A percentile compares a stretch with the other conserved stretches of the same genome.
Evolutionary conservation across 2,329 filamentous ascomycete species (phyloP).

Genomic region (Ophiocordyceps camponoti-leonardi): DNA sequence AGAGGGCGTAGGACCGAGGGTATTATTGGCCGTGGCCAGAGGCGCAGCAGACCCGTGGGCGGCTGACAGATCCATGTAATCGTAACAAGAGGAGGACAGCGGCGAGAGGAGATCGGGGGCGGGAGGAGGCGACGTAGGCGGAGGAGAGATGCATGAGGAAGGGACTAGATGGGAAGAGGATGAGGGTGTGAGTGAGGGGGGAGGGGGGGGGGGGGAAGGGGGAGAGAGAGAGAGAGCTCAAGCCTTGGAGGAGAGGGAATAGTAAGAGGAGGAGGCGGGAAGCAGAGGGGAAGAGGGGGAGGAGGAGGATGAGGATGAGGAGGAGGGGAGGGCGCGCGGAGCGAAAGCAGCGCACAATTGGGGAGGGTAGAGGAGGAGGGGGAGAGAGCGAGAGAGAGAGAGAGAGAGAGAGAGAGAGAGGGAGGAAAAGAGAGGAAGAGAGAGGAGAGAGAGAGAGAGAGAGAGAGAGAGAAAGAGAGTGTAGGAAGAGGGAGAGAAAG

Average conservation of each 20-base stretch:
- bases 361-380: not conserved
- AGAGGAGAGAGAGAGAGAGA: too few relatives aligned
- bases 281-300: not conserved
- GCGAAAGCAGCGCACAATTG: too few relatives aligned
- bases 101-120: constrained; percentile 1
- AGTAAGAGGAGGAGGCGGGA: not conserved
- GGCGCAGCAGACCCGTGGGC: constrained; percentile 3
- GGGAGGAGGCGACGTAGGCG: not conserved
- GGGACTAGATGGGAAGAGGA: too few relatives aligned
- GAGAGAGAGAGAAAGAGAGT: not conserved
- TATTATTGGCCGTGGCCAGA: not conserved
- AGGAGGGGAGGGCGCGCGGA: not conserved
- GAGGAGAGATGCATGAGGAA: constrained; percentile 4
- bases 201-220: not conserved
- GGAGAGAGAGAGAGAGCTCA: not conserved
- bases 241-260: not conserved
- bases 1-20: constrained; percentile 1
- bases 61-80: constrained; percentile 4
- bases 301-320: not conserved
- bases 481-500: not conserved
- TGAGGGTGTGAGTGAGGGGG: too few relatives aligned
- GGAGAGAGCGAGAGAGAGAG: not conserved
- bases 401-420: not conserved
- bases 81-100: not conserved
- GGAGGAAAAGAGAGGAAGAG: too few relatives aligned